Conservation (phyloP, 2,329 filamentous ascomycete genomes). For the Graphiopsis chlorocephala region DNA sequence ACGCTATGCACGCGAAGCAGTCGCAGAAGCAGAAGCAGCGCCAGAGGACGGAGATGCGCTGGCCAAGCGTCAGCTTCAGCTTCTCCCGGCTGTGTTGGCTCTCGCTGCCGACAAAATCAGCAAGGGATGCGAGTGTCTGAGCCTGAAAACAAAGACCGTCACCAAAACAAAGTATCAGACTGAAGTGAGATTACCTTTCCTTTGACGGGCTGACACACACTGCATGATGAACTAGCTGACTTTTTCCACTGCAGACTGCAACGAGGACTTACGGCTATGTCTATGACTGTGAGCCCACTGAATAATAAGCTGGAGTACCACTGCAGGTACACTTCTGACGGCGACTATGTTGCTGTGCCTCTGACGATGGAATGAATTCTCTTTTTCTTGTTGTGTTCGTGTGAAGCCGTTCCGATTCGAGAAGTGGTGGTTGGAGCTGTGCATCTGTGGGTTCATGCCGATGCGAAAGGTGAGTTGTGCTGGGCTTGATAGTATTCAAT, state of each 20-base stretch:
- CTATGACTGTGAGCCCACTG: background rate
- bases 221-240: too few species aligned
- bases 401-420: too few species aligned
- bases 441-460: too few species aligned
- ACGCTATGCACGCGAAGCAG: too few species aligned
- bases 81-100: background rate
- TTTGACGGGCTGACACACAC: too few species aligned
- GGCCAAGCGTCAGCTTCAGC: background rate
- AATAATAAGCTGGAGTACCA: background rate
- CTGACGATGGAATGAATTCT: background rate
- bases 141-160: background rate
- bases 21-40: background rate
- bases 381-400: too few species aligned
- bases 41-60: background rate
- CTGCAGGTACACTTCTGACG: background rate
- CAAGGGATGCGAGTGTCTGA: background rate
- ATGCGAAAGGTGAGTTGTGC: too few species aligned
- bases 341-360: background rate
- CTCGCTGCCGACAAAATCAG: background rate
- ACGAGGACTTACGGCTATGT: background rate
- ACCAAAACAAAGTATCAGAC: background rate
- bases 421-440: too few species aligned
- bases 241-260: too few species aligned
- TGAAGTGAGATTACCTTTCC: too few species aligned
- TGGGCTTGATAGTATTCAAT: too few species aligned